Percentiles rank a stretch among this genome's conserved stretches.
Evolutionary conservation across 257 asterid genomes (phyloP).

Genomic region (Solanum arcanum): DNA sequence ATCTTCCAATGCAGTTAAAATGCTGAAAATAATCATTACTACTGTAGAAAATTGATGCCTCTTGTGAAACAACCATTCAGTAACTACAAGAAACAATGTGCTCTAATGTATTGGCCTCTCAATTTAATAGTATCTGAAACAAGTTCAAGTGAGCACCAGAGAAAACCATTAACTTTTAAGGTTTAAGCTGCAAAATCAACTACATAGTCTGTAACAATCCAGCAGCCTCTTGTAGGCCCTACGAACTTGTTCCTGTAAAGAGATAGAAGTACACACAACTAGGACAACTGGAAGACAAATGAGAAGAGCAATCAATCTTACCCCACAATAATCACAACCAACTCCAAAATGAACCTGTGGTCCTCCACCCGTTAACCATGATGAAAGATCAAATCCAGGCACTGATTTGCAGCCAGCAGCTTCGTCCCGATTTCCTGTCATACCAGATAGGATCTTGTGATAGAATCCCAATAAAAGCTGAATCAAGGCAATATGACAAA

Average conservation of each 20-base stretch:
- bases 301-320: conserved; percentile 7
- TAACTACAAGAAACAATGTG: not conserved
- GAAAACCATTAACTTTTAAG: not conserved
- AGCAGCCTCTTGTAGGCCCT: not conserved
- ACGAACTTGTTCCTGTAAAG: not conserved
- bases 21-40: not conserved
- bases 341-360: conserved; percentile 28
- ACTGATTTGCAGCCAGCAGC: not conserved
- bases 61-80: not conserved
- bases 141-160: not conserved
- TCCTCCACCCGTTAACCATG: conserved; percentile 12
- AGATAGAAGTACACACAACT: not conserved
- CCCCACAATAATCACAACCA: conserved; percentile 87
- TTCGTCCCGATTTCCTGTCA: conserved; percentile 3
- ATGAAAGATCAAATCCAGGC: not conserved
- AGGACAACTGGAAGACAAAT: not conserved
- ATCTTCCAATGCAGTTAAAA: not conserved
- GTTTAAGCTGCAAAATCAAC: not conserved
- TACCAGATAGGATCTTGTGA: conserved; percentile 12
- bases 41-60: not conserved
- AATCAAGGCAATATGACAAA: not conserved
- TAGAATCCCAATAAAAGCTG: not conserved
- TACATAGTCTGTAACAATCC: not conserved
- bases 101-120: not conserved
- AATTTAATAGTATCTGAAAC: not conserved